These are phyloP conservation scores for Plasmodium cynomolgi DNA, from an alignment of 169 alveolate genomes.

Conservation along the genomic window DNA sequence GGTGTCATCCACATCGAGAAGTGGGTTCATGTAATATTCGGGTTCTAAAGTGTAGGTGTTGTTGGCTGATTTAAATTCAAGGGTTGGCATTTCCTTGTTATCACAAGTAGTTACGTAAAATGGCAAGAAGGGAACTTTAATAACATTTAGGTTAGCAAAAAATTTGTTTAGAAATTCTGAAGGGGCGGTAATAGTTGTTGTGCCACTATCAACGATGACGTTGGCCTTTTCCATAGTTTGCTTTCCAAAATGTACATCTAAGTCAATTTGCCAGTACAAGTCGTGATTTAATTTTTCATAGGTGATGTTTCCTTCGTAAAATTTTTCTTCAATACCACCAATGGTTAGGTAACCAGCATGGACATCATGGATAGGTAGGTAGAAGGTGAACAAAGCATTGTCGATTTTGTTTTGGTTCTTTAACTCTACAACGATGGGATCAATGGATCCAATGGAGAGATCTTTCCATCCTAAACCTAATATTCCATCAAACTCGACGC, in stretches of 20 bases:
- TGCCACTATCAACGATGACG: constrained; percentile 67
- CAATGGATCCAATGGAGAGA: constrained; percentile 38
- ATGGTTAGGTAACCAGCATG: constrained; percentile 51
- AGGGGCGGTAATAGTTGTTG: constrained; percentile 66
- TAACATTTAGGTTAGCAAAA: neutral
- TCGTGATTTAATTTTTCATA: constrained; percentile 71
- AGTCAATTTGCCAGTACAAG: constrained; percentile 56
- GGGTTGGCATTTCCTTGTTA: constrained; percentile 12
- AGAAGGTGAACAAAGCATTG: constrained; percentile 59
- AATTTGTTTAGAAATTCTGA: constrained; percentile 23
- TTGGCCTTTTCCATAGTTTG: constrained; percentile 12
- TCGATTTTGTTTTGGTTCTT: constrained; percentile 48
- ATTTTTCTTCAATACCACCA: constrained; percentile 66
- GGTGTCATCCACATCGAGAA: constrained; percentile 10
- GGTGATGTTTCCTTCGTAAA: constrained; percentile 44
- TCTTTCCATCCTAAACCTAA: constrained; percentile 80
- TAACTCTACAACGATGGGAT: constrained; percentile 55
- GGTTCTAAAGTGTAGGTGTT: constrained; percentile 62
- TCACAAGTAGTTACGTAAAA: constrained; percentile 29
- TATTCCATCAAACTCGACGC: constrained; percentile 62
- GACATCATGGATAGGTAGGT: constrained; percentile 27
- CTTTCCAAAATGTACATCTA: constrained; percentile 40
- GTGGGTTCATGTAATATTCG: constrained; percentile 29
- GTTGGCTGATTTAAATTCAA: constrained; percentile 21
- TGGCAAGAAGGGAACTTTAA: constrained; percentile 66